Conservation (phyloP, 2,329 filamentous ascomycete genomes). For the Lachnellula suecica region DNA sequence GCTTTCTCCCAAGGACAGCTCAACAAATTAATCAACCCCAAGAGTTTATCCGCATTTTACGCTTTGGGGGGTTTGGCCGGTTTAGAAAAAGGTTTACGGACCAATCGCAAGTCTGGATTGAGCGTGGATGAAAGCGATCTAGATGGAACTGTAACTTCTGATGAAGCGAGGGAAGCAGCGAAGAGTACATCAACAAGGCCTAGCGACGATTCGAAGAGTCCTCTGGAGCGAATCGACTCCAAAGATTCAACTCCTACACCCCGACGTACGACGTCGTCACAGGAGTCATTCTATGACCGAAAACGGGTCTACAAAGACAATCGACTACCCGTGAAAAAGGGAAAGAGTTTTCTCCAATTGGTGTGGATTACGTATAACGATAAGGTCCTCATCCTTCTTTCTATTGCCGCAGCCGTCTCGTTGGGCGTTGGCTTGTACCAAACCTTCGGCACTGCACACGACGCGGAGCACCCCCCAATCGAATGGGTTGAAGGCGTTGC, state of each 20-base stretch:
- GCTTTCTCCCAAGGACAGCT: conserved; percentile 72
- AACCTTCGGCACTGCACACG: conserved; percentile 56
- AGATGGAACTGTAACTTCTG: conserved; percentile 65
- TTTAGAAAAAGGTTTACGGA: conserved; percentile 70
- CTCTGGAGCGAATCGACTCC: conserved; percentile 18
- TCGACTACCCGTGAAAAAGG: conserved; percentile 63
- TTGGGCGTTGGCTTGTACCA: conserved; percentile 75
- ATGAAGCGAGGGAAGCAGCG: conserved; percentile 50
- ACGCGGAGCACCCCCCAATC: conserved; percentile 49
- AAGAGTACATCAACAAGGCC: conserved; percentile 7
- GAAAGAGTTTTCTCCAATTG: conserved; percentile 67
- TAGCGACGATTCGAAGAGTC: conserved; percentile 31
- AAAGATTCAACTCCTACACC: conserved; percentile 13
- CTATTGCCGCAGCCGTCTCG: conserved; percentile 70
- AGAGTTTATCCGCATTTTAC: conserved; percentile 72
- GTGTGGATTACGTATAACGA: conserved; percentile 83
- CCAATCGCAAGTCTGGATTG: conserved; percentile 63
- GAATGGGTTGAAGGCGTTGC: conserved; percentile 84
- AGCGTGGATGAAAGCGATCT: conserved; percentile 67
- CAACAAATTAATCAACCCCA: conserved; percentile 77
- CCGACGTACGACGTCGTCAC: conserved; percentile 3
- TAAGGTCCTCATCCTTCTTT: conserved; percentile 73
- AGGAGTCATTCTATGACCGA: conserved; percentile 55
- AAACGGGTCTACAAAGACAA: conserved; percentile 71
- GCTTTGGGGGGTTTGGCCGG: conserved; percentile 72